Percentiles rank a stretch among this genome's conserved stretches.
phyloP scores from a whole-genome alignment of 140 eudicot genomes.

The Bidens hawaiensis region DNA sequence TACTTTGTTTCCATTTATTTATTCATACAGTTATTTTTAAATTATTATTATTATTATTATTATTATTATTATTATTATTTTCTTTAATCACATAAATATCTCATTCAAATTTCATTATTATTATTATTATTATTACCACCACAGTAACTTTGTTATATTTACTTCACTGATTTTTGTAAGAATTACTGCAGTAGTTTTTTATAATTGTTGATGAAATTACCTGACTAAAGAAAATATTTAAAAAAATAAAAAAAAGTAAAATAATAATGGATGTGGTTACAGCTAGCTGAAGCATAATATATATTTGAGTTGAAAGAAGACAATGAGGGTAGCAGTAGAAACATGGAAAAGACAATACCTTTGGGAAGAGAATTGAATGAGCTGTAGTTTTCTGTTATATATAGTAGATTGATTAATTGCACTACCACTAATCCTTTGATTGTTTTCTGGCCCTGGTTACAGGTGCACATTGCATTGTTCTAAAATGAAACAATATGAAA shows the following conservation, averaged over 20 bases:
- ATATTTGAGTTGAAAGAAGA: conserved; percentile 19
- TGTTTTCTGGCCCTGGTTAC: no score
- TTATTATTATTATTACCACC: background rate
- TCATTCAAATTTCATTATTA: conserved; percentile 3
- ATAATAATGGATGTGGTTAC: conserved; percentile 15
- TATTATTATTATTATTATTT: conserved; percentile 5
- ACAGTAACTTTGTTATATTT: background rate
- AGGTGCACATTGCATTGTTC: no score
- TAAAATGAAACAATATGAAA: no score
- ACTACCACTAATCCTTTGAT: conserved; percentile 34
- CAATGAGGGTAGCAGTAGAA: conserved; percentile 30
- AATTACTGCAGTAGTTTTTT: conserved; percentile 8
- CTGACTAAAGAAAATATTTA: background rate
- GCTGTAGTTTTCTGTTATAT: conserved; percentile 34
- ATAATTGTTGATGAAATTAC: background rate
- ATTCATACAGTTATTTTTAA: conserved; percentile 8
- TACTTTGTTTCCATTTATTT: conserved; percentile 8
- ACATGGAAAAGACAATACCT: conserved; percentile 33
- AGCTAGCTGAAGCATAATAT: conserved; percentile 26
- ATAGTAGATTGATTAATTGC: conserved; percentile 22
- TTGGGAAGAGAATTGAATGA: conserved; percentile 32
- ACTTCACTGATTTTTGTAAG: no score
- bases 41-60: no score
- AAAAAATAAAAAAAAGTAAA: background rate
- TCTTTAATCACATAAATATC: background rate